Conservation (phyloP, 164 flowering plant species). For the Tetracentron sinense region DNA sequence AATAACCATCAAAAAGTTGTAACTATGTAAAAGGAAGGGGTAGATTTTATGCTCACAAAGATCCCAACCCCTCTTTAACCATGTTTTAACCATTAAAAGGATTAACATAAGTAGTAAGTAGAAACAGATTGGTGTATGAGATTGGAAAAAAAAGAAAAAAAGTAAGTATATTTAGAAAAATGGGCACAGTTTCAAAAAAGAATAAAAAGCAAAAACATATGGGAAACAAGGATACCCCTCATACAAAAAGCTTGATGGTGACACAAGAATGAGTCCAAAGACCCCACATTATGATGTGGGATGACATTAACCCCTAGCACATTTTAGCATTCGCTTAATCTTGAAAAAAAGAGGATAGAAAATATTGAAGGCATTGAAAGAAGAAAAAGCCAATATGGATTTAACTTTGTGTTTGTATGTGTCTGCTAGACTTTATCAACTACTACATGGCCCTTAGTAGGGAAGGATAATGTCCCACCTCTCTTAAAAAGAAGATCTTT, state of each 20-base stretch:
- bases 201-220: neutral
- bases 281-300: no score
- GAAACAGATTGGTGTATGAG: neutral
- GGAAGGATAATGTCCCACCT: no score
- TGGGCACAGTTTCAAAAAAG: constrained; percentile 5
- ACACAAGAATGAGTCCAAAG: neutral
- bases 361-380: no score
- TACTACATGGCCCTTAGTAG: no score
- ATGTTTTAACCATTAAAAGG: constrained; percentile 6
- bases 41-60: constrained; percentile 16
- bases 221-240: neutral
- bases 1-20: constrained; percentile 4
- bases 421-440: no score
- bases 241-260: neutral
- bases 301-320: no score
- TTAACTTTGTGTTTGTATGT: no score
- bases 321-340: no score
- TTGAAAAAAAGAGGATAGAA: no score
- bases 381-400: no score
- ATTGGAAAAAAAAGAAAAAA: neutral
- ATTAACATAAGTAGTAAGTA: neutral
- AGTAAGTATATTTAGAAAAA: neutral
- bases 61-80: constrained; percentile 13
- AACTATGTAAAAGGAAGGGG: constrained; percentile 9
- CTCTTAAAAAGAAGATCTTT: no score